These are phyloP conservation scores for Ananas comosus DNA, from an alignment of 176 grass and related monocot genomes.

Conservation along the genomic window DNA sequence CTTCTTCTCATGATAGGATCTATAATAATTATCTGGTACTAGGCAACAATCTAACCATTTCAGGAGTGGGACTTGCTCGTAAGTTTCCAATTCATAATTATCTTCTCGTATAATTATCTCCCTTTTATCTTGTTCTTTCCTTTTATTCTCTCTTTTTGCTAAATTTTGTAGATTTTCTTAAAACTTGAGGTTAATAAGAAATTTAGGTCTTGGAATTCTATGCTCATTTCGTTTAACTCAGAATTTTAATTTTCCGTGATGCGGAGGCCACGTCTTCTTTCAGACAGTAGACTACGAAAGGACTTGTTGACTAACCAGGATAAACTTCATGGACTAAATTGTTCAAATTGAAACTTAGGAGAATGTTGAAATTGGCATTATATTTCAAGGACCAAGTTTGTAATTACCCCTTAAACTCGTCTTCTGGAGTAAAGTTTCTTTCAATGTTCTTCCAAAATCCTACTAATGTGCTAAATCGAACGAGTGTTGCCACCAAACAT, in stretches of 20 bases:
- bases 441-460: background rate
- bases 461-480: background rate
- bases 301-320: too few relatives aligned
- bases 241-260: too few relatives aligned
- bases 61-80: slow-evolving; percentile 89
- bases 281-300: too few relatives aligned
- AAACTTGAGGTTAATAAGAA: background rate
- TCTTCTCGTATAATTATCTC: background rate
- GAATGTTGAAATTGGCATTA: too few relatives aligned
- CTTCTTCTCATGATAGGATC: slow-evolving; percentile 88
- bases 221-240: too few relatives aligned
- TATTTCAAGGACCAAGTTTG: background rate
- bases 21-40: slow-evolving; percentile 81
- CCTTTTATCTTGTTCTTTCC: background rate
- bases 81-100: slow-evolving; percentile 29
- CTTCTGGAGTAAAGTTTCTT: background rate
- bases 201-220: too few relatives aligned
- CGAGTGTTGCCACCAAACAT: background rate
- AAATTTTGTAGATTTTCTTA: background rate
- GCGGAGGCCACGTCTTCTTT: too few relatives aligned
- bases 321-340: too few relatives aligned
- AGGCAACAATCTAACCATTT: slow-evolving; percentile 81
- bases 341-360: too few relatives aligned
- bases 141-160: background rate
- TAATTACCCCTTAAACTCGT: background rate